Percentiles rank a stretch among this genome's conserved stretches.
Conservation (phyloP, 2,329 filamentous ascomycete genomes). For the Falciphora oryzae region DNA sequence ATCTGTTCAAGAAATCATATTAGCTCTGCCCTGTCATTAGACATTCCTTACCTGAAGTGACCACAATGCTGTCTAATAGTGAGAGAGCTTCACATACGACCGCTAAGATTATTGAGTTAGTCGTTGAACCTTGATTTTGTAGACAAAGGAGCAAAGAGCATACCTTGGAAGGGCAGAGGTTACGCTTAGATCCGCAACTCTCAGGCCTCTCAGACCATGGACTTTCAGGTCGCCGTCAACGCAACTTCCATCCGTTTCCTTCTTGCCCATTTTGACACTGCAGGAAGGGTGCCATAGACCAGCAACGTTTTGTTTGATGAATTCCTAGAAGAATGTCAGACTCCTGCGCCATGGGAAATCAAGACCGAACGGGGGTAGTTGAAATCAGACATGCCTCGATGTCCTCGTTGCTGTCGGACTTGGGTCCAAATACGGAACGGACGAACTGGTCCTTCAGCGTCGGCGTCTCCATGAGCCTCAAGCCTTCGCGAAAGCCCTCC, state of each 20-base stretch:
- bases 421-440: not conserved
- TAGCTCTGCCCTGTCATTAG: too few species aligned
- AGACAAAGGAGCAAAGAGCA: too few species aligned
- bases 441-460: not conserved
- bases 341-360: too few species aligned
- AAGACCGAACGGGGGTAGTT: too few species aligned
- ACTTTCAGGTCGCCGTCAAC: conserved; percentile 17
- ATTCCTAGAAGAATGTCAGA: not conserved
- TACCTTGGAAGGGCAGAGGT: too few species aligned
- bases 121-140: too few species aligned
- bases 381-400: not conserved
- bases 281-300: conserved; percentile 21
- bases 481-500: not conserved
- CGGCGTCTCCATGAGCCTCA: too few species aligned
- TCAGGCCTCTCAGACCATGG: conserved; percentile 16
- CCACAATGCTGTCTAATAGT: too few species aligned
- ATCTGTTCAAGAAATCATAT: too few species aligned
- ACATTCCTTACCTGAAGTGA: too few species aligned
- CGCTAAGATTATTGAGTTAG: too few species aligned
- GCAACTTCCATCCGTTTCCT: conserved; percentile 12
- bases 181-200: conserved; percentile 17
- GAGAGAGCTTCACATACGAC: too few species aligned
- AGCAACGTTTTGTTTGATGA: not conserved
- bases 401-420: conserved; percentile 2
- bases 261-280: conserved; percentile 28